These are phyloP conservation scores for Myxozyma kluyveri DNA, from an alignment of 805 yeast genomes.

Conservation along the genomic window DNA sequence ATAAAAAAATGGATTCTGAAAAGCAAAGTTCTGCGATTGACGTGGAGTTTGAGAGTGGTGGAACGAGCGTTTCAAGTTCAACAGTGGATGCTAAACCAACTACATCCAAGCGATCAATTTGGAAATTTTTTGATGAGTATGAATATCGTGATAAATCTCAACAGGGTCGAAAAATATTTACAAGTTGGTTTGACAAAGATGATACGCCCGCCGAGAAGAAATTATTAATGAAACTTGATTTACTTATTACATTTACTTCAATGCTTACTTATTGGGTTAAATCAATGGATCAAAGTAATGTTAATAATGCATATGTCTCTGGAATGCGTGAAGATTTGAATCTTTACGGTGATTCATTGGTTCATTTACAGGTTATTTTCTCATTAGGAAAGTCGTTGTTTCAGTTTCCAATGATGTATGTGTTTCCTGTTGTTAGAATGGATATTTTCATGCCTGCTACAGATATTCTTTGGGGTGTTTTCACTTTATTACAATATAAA, in stretches of 20 bases:
- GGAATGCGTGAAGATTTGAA: constrained; percentile 57
- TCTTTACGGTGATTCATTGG: constrained; percentile 60
- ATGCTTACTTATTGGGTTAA: constrained; percentile 68
- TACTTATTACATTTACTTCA: constrained; percentile 54
- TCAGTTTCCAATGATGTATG: constrained; percentile 60
- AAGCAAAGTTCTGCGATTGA: too few relatives aligned
- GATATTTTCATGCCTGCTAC: constrained; percentile 52
- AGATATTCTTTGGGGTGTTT: constrained; percentile 67
- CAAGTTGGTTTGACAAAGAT: constrained; percentile 50
- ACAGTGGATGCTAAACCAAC: too few relatives aligned
- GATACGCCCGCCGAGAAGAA: constrained; percentile 50
- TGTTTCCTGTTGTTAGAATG: constrained; percentile 55
- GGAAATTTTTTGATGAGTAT: constrained; percentile 26
- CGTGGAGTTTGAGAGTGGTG: too few relatives aligned
- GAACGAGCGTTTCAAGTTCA: too few relatives aligned
- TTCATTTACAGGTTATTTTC: constrained; percentile 57
- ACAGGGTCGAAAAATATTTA: constrained; percentile 16
- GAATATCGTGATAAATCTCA: constrained; percentile 23
- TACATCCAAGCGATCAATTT: constrained; percentile 1
- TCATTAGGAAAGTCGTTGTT: constrained; percentile 58
- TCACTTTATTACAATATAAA: constrained; percentile 56
- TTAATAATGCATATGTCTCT: constrained; percentile 61
- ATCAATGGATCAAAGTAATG: constrained; percentile 59
- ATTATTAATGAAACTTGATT: constrained; percentile 53
- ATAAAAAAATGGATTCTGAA: too few relatives aligned